Conservation (phyloP, 179 eudicot genomes). For the Actinidia chinensis region DNA sequence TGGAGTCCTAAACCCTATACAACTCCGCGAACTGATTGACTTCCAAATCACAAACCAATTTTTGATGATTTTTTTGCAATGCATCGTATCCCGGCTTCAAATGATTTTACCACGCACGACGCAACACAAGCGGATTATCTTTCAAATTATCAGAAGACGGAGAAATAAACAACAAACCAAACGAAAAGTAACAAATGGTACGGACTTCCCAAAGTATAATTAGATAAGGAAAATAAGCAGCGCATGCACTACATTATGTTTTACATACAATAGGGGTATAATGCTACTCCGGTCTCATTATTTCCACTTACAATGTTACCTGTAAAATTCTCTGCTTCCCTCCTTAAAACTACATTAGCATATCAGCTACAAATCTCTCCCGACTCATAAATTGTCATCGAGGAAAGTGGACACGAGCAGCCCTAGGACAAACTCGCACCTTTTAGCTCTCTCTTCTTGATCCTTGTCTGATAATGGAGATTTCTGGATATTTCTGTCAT, state of each 20-base stretch:
- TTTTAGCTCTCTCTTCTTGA: conserved; percentile 72
- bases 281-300: neutral
- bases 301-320: neutral
- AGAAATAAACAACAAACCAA: no score
- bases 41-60: no score
- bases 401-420: conserved; percentile 70
- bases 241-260: neutral
- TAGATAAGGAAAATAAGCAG: no score
- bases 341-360: conserved; percentile 8
- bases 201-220: no score
- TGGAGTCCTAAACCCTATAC: no score
- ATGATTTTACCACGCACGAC: no score
- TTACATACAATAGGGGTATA: conserved; percentile 5
- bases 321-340: conserved; percentile 18
- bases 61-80: no score
- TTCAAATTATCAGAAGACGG: no score
- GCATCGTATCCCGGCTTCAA: no score
- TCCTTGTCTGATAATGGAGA: conserved; percentile 64
- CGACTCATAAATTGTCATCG: conserved; percentile 51
- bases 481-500: conserved; percentile 33
- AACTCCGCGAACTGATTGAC: no score
- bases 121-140: no score
- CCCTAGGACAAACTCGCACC: conserved; percentile 68
- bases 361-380: neutral
- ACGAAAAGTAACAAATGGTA: no score